Conservation (phyloP, 768 basidiomycete genomes). For the Tricholoma matsutake region DNA sequence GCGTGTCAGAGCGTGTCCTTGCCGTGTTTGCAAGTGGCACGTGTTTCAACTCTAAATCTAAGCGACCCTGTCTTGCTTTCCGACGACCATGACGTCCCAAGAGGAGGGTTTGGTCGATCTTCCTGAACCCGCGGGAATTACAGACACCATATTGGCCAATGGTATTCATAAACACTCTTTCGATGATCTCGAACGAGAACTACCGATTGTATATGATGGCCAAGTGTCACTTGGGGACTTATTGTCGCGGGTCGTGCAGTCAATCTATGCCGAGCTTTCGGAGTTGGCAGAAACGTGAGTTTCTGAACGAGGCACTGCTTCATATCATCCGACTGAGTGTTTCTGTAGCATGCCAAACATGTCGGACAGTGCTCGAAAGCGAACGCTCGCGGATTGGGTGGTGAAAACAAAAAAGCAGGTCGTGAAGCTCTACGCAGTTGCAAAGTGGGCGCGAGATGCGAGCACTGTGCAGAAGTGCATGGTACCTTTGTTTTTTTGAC, state of each 20-base stretch:
- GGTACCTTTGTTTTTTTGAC: conserved; percentile 37
- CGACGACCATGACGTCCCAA: not conserved
- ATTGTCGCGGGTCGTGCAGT: conserved; percentile 72
- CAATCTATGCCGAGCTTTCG: conserved; percentile 78
- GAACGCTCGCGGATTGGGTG: conserved; percentile 83
- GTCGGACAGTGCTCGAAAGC: conserved; percentile 78
- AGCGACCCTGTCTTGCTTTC: not conserved
- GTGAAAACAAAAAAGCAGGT: conserved; percentile 89
- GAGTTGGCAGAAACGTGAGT: conserved; percentile 86
- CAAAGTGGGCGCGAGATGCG: conserved; percentile 85
- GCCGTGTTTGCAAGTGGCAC: not conserved
- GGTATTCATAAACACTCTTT: conserved; percentile 32
- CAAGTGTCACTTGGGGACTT: conserved; percentile 73
- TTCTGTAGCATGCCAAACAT: conserved; percentile 66
- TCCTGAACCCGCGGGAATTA: not conserved
- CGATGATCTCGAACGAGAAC: conserved; percentile 67
- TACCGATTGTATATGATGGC: conserved; percentile 69
- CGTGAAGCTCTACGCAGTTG: conserved; percentile 82
- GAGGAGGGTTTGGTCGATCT: not conserved
- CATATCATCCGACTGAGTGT: not conserved
- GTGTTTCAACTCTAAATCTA: not conserved
- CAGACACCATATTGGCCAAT: conserved; percentile 9
- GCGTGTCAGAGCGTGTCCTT: no score
- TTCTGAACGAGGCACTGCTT: not conserved
- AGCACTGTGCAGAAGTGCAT: conserved; percentile 84